Evolutionary conservation across 2,329 filamentous ascomycete genomes (phyloP), one percentile per base, ranked within the genome.

Genomic region (Lachnellula suecica): DNA sequence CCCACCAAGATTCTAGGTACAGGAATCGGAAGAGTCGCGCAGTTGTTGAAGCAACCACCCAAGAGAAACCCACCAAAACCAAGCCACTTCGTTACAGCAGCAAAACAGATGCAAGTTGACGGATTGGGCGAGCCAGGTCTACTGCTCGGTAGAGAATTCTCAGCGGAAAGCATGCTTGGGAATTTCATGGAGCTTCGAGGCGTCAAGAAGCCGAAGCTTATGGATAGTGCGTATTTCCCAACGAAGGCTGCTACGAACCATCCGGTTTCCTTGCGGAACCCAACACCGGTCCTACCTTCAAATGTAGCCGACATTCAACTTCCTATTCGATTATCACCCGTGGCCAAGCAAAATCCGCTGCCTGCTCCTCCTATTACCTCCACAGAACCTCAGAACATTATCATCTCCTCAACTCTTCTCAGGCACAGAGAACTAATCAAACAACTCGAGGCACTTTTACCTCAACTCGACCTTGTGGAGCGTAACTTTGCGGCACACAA

Each of bases 401-500:
- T 88, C 7, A 70, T 84, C 17, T 82, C 84, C 0, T 67, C 79
- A 1, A 69, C 66, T 10, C 63, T 79, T 34, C 71, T 70, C 31
- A 66, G 61, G 40, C 70, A 76, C 15, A 76, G 79, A 29, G 44
- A 54, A 0, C 61, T 88, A 2, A 62, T 83, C 11, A 76, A 72
- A n/a, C 61, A 68, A 1, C 68, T 89, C 1, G 73, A 81, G 53
- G 65, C 69, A 2, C 59, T 74, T 0, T 78, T 82, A 60, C 74
- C 80, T 0, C 58, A 63, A 1, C 70, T 81, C 6, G 71, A 77
- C 1, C 69, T 88, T 25, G 71, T 87, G 8, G 85, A 88, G 57
- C 76, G 85, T 44, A 82, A 87, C 58, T 84, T 82, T 52, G 68
- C 68, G 4, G 64, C 65, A 5, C 68, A 73, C 57, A 70, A 72